phyloP scores from a whole-genome alignment of 2,329 filamentous ascomycete species.

The Talaromyces sp. region DNA sequence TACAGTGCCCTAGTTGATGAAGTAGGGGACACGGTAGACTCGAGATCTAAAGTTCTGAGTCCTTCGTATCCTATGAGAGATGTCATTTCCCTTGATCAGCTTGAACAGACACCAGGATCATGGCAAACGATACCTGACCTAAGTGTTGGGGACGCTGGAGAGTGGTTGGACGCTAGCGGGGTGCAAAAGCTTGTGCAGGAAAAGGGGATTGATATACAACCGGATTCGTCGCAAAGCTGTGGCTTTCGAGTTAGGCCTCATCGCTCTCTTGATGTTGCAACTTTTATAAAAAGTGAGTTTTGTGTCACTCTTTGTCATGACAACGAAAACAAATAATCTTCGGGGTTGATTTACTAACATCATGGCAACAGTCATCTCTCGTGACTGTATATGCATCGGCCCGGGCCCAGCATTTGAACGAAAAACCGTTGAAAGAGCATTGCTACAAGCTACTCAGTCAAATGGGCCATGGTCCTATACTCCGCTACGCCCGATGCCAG shows the following conservation, averaged over 20 bases:
- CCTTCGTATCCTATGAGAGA: conserved; percentile 11
- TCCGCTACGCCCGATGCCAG: background rate
- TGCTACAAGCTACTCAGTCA: conserved; percentile 18
- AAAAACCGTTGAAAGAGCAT: conserved; percentile 24
- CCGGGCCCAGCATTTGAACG: conserved; percentile 25
- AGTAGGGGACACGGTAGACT: conserved; percentile 15
- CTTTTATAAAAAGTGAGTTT: conserved; percentile 24
- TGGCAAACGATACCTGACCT: too few species aligned
- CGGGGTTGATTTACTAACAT: conserved; percentile 12
- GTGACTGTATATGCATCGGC: conserved; percentile 23
- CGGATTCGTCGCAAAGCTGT: conserved; percentile 7
- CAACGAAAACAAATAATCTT: background rate
- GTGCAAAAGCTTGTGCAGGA: conserved; percentile 25
- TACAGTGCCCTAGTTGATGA: conserved; percentile 18
- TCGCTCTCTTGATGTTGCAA: conserved; percentile 13
- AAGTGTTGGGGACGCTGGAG: too few species aligned
- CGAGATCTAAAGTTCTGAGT: conserved; percentile 20
- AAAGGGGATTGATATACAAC: conserved; percentile 17
- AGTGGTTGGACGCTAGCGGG: conserved; percentile 28
- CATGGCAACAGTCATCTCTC: conserved; percentile 18
- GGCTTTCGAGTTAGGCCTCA: conserved; percentile 7
- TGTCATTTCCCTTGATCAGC: conserved; percentile 11
- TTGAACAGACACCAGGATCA: conserved; percentile 12
- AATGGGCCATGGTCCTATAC: conserved; percentile 15
- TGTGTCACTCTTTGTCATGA: too few species aligned